A percentile compares a stretch with the other conserved stretches of the same genome.
These are phyloP conservation scores for Cercospora sesami DNA, from an alignment of 2,329 filamentous ascomycete genomes.

Conservation along the genomic window DNA sequence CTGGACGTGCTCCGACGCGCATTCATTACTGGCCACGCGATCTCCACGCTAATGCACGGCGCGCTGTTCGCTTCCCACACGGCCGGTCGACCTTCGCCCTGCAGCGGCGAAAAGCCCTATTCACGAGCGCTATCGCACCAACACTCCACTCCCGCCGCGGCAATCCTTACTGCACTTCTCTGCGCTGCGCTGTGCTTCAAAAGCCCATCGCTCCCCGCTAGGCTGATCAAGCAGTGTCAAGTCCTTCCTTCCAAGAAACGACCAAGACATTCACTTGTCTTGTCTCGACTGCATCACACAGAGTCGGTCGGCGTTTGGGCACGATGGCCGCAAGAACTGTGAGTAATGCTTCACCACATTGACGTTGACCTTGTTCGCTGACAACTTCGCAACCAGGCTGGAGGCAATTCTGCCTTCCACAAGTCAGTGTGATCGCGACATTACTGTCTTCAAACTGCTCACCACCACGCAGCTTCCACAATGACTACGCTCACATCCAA, in stretches of 20 bases:
- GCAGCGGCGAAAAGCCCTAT: background rate
- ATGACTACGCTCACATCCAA: constrained; percentile 64
- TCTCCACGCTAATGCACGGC: background rate
- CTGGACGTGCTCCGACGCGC: background rate
- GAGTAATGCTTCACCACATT: background rate
- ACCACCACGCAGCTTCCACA: constrained; percentile 58
- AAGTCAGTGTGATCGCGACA: constrained; percentile 46
- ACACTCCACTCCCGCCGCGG: background rate
- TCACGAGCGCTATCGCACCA: background rate
- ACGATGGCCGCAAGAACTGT: background rate
- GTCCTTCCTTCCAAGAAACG: background rate
- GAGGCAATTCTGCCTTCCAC: constrained; percentile 70
- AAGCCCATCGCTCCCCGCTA: background rate
- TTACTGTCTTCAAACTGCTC: no score
- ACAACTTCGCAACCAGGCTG: constrained; percentile 37
- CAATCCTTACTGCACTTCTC: background rate
- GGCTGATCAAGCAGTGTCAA: background rate
- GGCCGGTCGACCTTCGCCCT: background rate
- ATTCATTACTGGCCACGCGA: background rate
- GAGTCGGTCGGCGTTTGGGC: background rate
- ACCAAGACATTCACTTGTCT: background rate
- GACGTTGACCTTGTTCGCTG: background rate
- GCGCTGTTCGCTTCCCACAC: background rate
- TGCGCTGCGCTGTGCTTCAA: background rate
- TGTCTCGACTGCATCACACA: background rate